A percentile compares a stretch with the other conserved stretches of the same genome.
Evolutionary conservation across 192 early-diverging fungal species (phyloP).

Genomic region (Physocladia obscura): DNA sequence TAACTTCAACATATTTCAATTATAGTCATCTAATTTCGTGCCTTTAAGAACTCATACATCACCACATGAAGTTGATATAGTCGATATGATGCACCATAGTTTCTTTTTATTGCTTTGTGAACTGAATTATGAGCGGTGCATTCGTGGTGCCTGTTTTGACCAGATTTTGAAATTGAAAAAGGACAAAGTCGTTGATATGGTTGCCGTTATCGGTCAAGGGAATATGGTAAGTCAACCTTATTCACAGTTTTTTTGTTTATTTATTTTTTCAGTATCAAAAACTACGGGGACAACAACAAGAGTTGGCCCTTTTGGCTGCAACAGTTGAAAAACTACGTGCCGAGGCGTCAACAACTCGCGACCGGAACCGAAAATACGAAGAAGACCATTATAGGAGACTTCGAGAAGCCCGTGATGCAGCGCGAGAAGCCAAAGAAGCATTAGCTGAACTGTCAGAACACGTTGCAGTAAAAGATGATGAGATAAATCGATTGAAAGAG

Average conservation of each 20-base stretch:
- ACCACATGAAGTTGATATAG: too few species aligned
- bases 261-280: constrained; percentile 9
- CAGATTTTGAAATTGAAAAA: neutral
- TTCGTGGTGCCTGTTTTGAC: neutral
- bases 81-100: too few species aligned
- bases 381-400: constrained; percentile 18
- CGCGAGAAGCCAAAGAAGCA: constrained; percentile 22
- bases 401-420: constrained; percentile 2
- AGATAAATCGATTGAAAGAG: constrained; percentile 4
- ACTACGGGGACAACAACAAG: constrained; percentile 29
- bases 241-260: neutral
- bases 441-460: neutral
- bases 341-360: constrained; percentile 11
- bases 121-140: constrained; percentile 11
- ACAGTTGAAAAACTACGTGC: constrained; percentile 6
- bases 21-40: too few species aligned
- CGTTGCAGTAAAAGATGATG: neutral
- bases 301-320: neutral
- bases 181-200: neutral
- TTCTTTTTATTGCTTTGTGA: neutral
- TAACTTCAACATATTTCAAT: too few species aligned
- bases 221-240: constrained; percentile 2
- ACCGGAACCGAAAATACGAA: constrained; percentile 26
- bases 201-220: constrained; percentile 13
- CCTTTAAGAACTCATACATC: too few species aligned